Percentiles rank a stretch among this genome's conserved stretches.
Conservation (phyloP, 371 early-diverging fungal genomes). For the Mucor saturninus region DNA sequence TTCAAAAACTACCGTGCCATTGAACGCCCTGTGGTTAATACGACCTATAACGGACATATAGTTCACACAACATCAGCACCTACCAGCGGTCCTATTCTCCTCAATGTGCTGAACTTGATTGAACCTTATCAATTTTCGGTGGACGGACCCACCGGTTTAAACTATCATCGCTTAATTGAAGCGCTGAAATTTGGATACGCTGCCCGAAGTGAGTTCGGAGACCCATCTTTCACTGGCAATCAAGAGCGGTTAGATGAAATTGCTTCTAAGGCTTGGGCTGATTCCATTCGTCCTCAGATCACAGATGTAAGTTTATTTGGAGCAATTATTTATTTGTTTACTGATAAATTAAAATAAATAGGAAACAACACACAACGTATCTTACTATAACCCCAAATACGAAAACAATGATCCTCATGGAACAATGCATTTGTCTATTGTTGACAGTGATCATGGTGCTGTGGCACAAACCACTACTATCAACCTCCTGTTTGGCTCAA, state of each 20-base stretch:
- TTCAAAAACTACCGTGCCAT: slow-evolving; percentile 70
- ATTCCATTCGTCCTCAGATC: slow-evolving; percentile 66
- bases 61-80: slow-evolving; percentile 74
- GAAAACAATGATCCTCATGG: slow-evolving; percentile 86
- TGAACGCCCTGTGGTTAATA: slow-evolving; percentile 62
- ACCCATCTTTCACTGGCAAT: slow-evolving; percentile 70
- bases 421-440: slow-evolving; percentile 94
- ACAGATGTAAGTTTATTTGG: slow-evolving; percentile 51
- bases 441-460: slow-evolving; percentile 82
- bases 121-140: slow-evolving; percentile 75
- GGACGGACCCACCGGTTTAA: slow-evolving; percentile 56
- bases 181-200: slow-evolving; percentile 91
- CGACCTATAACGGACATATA: slow-evolving; percentile 76
- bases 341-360: slow-evolving; percentile 2
- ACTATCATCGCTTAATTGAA: slow-evolving; percentile 84
- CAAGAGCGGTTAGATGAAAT: slow-evolving; percentile 60
- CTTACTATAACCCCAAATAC: slow-evolving; percentile 82
- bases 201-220: slow-evolving; percentile 79
- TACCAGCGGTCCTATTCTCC: slow-evolving; percentile 82
- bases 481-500: slow-evolving; percentile 93
- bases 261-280: slow-evolving; percentile 70
- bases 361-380: slow-evolving; percentile 42
- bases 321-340: neutral
- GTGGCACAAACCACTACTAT: slow-evolving; percentile 93
- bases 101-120: slow-evolving; percentile 85